Evolutionary conservation across 495 filamentous ascomycete genomes (phyloP).

Genomic region (Aspergillus funiculosus): DNA sequence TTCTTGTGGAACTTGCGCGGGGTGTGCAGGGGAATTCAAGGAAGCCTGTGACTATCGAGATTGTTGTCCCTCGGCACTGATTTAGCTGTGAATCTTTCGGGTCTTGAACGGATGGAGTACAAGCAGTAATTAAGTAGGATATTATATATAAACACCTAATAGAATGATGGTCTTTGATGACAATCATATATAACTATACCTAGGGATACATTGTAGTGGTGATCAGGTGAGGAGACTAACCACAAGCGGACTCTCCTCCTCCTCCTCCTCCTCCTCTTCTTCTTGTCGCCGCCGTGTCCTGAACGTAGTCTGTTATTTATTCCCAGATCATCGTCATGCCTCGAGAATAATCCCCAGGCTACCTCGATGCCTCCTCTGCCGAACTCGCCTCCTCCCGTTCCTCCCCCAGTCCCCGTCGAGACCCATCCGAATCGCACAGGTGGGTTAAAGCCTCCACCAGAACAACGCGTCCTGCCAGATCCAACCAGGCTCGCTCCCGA

Average conservation of each 20-base stretch:
- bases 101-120: background rate
- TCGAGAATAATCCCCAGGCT: slow-evolving; percentile 24
- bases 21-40: background rate
- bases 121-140: no score
- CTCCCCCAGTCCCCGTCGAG: slow-evolving; percentile 42
- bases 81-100: background rate
- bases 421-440: slow-evolving; percentile 39
- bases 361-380: slow-evolving; percentile 41
- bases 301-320: slow-evolving; percentile 3
- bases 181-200: no score
- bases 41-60: slow-evolving; percentile 9
- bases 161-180: no score
- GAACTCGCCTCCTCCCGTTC: slow-evolving; percentile 29
- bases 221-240: no score
- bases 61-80: no score
- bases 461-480: slow-evolving; percentile 45
- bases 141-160: no score
- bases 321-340: slow-evolving; percentile 24
- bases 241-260: background rate
- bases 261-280: background rate
- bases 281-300: background rate
- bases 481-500: slow-evolving; percentile 69
- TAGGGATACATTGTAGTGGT: no score
- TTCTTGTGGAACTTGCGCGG: slow-evolving; percentile 19
- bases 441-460: slow-evolving; percentile 35